Base-by-base conservation (phyloP, 23 red algal genomes). In the Gracilaria caudata region DNA sequence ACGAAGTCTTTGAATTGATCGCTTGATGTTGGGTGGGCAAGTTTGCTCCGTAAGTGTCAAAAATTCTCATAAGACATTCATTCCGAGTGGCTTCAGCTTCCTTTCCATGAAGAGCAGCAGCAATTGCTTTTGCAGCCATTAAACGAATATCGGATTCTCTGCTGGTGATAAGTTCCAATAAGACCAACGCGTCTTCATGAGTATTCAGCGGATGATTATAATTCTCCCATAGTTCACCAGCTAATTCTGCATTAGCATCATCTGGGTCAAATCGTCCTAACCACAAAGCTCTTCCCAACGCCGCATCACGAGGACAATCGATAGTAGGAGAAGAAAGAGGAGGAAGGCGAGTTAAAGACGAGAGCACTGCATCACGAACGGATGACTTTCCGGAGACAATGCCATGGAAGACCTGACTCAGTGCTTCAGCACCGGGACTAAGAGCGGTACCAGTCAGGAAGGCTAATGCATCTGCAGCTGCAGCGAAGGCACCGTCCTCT, bases 321-420 rank as follows among this genome's bases (percentile, higher is more conserved):
- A 74, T 86, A 55, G 26, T 77, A 28, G 37, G 61, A 24, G 61
- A 51, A 25, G 88, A 73, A 51, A 98, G 75, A 37, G 71, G 54
- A 46, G 81, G 82, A 46, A 98, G 63, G 16, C 84, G 44, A 1
- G 56, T 64, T 40, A 98, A 58, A 0, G 95, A 77, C 37, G 83
- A 73, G 0, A 98, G 35, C 7, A 73, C 49, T 59, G 95, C 89
- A 73, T 91, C 95, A 25, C 95, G 95, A 51, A 98, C 95, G 60
- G 89, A 89, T 14, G 63, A 76, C 61, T 90, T 98, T 36, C 90
- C 95, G 3, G 95, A 98, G 12, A 98, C 40, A 55, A 94, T 64
- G 28, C 95, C 95, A 20, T 38, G 56, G 29, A 90, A 51, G 30
- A 94, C 80, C 73, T 95, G 93, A 41, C 70, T 54, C 13, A 94